Evolutionary conservation across 2,329 filamentous ascomycete genomes (phyloP).

Genomic region (Cryphonectria nitschkei): DNA sequence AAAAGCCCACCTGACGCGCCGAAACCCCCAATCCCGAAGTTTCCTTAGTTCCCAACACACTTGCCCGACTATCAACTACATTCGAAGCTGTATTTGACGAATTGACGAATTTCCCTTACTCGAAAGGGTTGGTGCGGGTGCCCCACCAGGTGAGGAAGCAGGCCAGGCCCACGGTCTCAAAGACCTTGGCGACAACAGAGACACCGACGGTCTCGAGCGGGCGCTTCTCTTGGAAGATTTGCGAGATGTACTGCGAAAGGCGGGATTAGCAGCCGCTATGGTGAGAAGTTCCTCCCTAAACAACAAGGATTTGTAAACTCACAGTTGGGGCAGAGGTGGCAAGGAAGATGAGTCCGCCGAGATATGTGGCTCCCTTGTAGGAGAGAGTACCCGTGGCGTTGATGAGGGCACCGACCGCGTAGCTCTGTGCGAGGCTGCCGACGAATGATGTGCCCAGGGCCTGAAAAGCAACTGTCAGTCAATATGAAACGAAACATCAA

Average conservation of each 20-base stretch:
- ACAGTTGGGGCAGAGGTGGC: slow-evolving; percentile 87
- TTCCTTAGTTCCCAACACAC: background rate
- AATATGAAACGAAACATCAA: background rate
- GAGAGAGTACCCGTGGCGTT: slow-evolving; percentile 93
- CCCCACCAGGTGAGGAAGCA: slow-evolving; percentile 98
- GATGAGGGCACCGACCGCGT: slow-evolving; percentile 86
- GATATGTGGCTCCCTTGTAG: slow-evolving; percentile 96
- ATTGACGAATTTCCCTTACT: slow-evolving; percentile 54
- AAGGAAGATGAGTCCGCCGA: slow-evolving; percentile 88
- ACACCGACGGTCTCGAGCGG: slow-evolving; percentile 89
- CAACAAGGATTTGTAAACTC: slow-evolving; percentile 46
- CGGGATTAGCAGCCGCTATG: slow-evolving; percentile 19
- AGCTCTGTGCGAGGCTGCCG: slow-evolving; percentile 86
- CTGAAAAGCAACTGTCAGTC: background rate
- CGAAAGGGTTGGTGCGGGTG: slow-evolving; percentile 90
- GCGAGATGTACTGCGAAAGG: slow-evolving; percentile 72
- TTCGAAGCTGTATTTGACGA: no score
- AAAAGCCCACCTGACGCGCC: background rate
- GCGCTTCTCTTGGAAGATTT: slow-evolving; percentile 89
- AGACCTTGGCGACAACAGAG: slow-evolving; percentile 78
- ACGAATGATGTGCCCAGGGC: slow-evolving; percentile 68
- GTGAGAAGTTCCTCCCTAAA: background rate
- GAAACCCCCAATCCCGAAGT: background rate
- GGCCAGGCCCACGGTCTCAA: slow-evolving; percentile 91
- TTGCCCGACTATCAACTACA: background rate